Percentiles rank a stretch among this genome's conserved stretches.
These are phyloP conservation scores for Boletus subluridellus DNA, from an alignment of 1,284 basidiomycete genomes.

Conservation along the genomic window DNA sequence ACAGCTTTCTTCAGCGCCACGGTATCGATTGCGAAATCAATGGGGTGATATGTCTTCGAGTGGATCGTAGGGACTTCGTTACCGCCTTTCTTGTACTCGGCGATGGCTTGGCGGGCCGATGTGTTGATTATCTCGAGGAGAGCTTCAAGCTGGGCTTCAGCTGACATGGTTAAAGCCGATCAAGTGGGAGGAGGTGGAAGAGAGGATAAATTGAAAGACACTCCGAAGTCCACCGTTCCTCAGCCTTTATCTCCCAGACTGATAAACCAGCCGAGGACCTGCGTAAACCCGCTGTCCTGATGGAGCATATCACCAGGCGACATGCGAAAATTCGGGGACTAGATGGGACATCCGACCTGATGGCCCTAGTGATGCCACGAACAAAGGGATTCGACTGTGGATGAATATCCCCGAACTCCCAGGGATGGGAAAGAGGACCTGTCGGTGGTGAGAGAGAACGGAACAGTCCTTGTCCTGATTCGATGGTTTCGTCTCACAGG, in stretches of 20 bases:
- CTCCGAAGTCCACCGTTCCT: background rate
- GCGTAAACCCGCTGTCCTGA: background rate
- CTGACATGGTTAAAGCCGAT: slow-evolving; percentile 16
- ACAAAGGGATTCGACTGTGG: too few relatives aligned
- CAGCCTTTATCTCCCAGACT: slow-evolving; percentile 2
- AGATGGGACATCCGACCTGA: background rate
- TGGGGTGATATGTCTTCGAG: slow-evolving; percentile 22
- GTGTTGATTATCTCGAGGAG: slow-evolving; percentile 27
- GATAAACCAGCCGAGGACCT: background rate
- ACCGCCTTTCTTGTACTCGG: slow-evolving; percentile 28
- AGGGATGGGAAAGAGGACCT: slow-evolving; percentile 6
- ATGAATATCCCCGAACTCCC: background rate
- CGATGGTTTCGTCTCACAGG: slow-evolving; percentile 15
- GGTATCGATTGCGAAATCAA: slow-evolving; percentile 24
- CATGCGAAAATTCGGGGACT: background rate
- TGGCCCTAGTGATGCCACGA: background rate
- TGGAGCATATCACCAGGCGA: background rate
- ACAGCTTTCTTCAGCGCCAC: slow-evolving; percentile 28
- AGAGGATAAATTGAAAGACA: background rate
- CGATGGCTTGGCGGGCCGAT: slow-evolving; percentile 26
- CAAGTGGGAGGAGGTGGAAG: background rate
- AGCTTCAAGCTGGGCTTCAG: slow-evolving; percentile 26
- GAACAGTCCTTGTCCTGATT: background rate
- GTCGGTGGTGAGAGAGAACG: background rate
- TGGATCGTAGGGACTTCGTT: slow-evolving; percentile 25